phyloP scores from a whole-genome alignment of 495 filamentous ascomycete genomes.

The Talaromyces adpressus region DNA sequence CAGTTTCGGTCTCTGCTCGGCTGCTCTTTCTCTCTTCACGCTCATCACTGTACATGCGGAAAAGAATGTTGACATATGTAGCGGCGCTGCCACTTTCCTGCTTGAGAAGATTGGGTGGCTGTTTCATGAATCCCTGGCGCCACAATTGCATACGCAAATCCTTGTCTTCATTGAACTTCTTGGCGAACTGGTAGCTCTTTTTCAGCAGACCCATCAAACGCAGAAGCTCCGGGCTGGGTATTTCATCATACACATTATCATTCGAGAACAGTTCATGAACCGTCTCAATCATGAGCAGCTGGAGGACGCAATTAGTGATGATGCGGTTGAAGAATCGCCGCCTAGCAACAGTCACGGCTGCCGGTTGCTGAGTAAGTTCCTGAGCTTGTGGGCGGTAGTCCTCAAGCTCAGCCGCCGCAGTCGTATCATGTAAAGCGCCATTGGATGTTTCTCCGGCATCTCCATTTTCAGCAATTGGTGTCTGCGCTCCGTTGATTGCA shows the following conservation, averaged over 20 bases:
- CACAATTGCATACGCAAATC: conserved; percentile 90
- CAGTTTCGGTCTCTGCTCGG: conserved; percentile 74
- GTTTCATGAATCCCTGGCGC: conserved; percentile 99
- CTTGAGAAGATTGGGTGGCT: conserved; percentile 96
- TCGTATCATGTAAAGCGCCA: conserved; percentile 13
- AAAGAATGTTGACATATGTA: conserved; percentile 88
- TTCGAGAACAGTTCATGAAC: conserved; percentile 98
- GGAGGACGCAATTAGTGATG: conserved; percentile 96
- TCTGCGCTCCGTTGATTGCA: conserved; percentile 51
- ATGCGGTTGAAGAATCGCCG: conserved; percentile 99
- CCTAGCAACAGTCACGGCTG: conserved; percentile 85
- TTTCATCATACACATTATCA: conserved; percentile 87
- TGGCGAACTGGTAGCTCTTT: conserved; percentile 91
- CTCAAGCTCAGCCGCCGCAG: conserved; percentile 54
- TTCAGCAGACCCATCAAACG: conserved; percentile 90
- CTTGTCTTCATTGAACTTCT: conserved; percentile 95
- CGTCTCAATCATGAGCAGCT: conserved; percentile 98
- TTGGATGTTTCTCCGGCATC: conserved; percentile 30
- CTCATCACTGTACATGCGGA: conserved; percentile 94
- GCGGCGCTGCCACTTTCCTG: conserved; percentile 89
- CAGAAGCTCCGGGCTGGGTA: conserved; percentile 80
- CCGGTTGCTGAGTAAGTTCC: conserved; percentile 71
- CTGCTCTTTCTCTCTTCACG: conserved; percentile 72
- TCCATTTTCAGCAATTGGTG: conserved; percentile 30
- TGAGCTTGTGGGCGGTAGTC: conserved; percentile 72